A percentile compares a stretch with the other conserved stretches of the same genome.
These are phyloP conservation scores for Aspergillus sp. DNA, from an alignment of 2,329 filamentous ascomycete genomes.

Conservation along the genomic window DNA sequence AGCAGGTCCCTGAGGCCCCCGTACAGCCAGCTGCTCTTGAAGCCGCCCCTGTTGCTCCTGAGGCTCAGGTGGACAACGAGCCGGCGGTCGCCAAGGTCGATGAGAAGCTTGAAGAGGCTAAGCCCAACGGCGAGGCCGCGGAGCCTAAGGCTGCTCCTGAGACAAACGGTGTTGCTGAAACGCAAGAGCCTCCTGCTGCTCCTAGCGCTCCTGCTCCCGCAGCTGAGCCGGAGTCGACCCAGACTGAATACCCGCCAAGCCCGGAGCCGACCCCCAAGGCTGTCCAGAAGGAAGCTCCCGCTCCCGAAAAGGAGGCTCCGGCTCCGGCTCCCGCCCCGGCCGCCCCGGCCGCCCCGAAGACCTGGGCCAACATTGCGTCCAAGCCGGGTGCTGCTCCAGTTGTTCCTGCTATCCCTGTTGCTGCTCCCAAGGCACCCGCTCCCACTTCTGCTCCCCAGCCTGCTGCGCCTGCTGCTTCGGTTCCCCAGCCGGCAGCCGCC, in stretches of 20 bases:
- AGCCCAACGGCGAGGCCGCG: slow-evolving; percentile 40
- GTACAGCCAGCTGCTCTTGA: slow-evolving; percentile 39
- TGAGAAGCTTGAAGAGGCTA: slow-evolving; percentile 65
- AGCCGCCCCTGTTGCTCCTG: slow-evolving; percentile 19
- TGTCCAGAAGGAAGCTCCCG: slow-evolving; percentile 34
- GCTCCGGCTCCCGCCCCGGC: slow-evolving; percentile 13
- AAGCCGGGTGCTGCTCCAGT: slow-evolving; percentile 36
- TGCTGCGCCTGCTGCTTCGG: slow-evolving; percentile 23
- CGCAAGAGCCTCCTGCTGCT: slow-evolving; percentile 13
- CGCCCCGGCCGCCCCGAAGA: slow-evolving; percentile 51
- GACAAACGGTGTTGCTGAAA: slow-evolving; percentile 27
- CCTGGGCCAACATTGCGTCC: slow-evolving; percentile 58
- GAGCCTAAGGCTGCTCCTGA: slow-evolving; percentile 24
- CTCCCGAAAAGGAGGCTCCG: slow-evolving; percentile 48
- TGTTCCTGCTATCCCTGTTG: slow-evolving; percentile 29
- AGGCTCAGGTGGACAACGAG: slow-evolving; percentile 32
- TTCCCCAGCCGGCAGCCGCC: slow-evolving; percentile 29
- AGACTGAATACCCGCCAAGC: slow-evolving; percentile 59
- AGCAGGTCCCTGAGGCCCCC: slow-evolving; percentile 36
- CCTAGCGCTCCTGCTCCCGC: slow-evolving; percentile 25
- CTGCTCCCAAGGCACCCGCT: slow-evolving; percentile 27
- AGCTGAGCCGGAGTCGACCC: slow-evolving; percentile 35
- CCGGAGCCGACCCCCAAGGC: slow-evolving; percentile 53
- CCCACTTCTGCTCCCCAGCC: slow-evolving; percentile 23
- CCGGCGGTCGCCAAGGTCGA: slow-evolving; percentile 54